Conservation (phyloP, 164 flowering plant species). For the Akebia trifoliata region DNA sequence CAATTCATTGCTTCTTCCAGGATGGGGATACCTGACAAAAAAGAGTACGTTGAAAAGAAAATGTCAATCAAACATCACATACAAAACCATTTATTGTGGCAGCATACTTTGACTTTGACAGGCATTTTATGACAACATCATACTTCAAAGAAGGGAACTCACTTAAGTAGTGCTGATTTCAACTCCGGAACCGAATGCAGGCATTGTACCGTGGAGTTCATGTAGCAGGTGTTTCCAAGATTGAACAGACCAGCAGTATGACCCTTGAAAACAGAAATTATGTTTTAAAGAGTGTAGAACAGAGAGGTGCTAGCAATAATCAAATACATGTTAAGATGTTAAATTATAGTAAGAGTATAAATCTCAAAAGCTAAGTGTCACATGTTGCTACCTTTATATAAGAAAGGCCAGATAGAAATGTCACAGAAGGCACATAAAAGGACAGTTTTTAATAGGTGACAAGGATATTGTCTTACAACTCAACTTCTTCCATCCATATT, state of each 20-base stretch:
- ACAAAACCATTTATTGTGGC: not conserved
- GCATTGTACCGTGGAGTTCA: constrained; percentile 96
- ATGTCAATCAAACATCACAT: constrained; percentile 2
- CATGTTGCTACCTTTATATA: too few relatives aligned
- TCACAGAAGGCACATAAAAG: too few relatives aligned
- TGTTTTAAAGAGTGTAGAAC: not conserved
- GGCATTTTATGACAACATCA: too few relatives aligned
- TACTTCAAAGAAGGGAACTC: constrained; percentile 19
- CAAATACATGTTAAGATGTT: not conserved
- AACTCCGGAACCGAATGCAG: constrained; percentile 96
- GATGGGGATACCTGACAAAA: constrained; percentile 55
- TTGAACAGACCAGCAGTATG: constrained; percentile 85
- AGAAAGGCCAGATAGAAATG: too few relatives aligned
- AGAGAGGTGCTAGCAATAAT: too few relatives aligned
- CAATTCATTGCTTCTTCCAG: constrained; percentile 63
- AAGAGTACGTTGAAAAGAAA: too few relatives aligned
- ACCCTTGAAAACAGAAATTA: constrained; percentile 45
- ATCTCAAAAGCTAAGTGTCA: too few relatives aligned
- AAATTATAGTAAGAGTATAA: not conserved
- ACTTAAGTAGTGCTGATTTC: constrained; percentile 81
- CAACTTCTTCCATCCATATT: too few relatives aligned
- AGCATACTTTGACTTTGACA: too few relatives aligned
- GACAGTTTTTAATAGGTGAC: too few relatives aligned
- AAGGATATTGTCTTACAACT: too few relatives aligned
- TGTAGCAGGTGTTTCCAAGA: constrained; percentile 95